These are phyloP conservation scores for Boeremia lycopersici DNA, from an alignment of 2,329 filamentous ascomycete species.

Conservation along the genomic window DNA sequence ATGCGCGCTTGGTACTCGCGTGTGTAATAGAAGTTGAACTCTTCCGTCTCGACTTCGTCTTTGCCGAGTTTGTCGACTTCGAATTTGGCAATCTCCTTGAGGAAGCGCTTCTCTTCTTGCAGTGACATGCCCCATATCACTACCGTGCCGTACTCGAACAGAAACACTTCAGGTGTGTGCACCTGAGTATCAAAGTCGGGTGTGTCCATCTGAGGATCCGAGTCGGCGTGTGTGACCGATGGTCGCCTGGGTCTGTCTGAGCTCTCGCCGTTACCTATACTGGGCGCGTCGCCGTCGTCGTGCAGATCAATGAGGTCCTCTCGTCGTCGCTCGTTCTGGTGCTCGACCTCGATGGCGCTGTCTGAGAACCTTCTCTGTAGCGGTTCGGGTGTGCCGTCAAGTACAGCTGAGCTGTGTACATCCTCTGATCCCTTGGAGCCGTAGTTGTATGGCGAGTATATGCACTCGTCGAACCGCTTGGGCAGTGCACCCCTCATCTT, in stretches of 20 bases:
- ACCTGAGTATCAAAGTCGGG: conserved; percentile 85
- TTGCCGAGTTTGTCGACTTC: conserved; percentile 86
- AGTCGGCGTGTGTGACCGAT: conserved; percentile 36
- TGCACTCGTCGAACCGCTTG: conserved; percentile 95
- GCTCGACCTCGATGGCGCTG: conserved; percentile 71
- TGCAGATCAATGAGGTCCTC: conserved; percentile 70
- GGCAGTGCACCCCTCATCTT: conserved; percentile 80
- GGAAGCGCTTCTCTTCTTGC: conserved; percentile 85
- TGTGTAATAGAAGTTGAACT: conserved; percentile 99
- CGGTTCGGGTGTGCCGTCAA: conserved; percentile 32
- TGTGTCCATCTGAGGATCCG: conserved; percentile 48
- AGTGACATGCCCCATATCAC: conserved; percentile 98
- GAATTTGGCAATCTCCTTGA: conserved; percentile 94
- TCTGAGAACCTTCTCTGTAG: conserved; percentile 73
- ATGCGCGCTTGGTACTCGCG: conserved; percentile 97
- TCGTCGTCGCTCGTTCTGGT: conserved; percentile 60
- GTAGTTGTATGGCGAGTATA: conserved; percentile 94
- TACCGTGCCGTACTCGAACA: conserved; percentile 97
- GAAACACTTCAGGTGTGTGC: conserved; percentile 90
- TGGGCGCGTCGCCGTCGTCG: conserved; percentile 42
- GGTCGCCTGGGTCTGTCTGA: conserved; percentile 33
- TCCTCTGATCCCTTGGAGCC: conserved; percentile 52
- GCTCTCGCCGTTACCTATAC: conserved; percentile 33
- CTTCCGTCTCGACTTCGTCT: conserved; percentile 92
- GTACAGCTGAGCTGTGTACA: conserved; percentile 43